These are phyloP conservation scores for Perilla frutescens DNA, from an alignment of 257 asterid genomes.

Conservation along the genomic window DNA sequence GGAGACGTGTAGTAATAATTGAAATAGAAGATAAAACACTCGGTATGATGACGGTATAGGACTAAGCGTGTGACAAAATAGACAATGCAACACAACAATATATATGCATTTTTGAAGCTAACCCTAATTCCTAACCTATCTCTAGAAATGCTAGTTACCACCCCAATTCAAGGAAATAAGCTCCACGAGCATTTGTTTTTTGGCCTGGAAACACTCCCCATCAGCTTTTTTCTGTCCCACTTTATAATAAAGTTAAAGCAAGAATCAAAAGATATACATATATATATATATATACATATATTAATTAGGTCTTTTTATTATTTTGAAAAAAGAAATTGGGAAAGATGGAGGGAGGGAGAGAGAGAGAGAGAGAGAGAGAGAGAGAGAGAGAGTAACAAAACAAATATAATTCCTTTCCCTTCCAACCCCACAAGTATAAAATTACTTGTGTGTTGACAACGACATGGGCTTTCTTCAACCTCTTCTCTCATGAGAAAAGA, in stretches of 20 bases:
- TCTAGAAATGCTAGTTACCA: slow-evolving; percentile 36
- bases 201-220: slow-evolving; percentile 71
- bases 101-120: slow-evolving; percentile 17
- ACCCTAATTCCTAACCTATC: slow-evolving; percentile 35
- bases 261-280: slow-evolving; percentile 37
- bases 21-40: slow-evolving; percentile 3
- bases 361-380: slow-evolving; percentile 30
- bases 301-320: slow-evolving; percentile 1
- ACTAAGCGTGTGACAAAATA: not conserved
- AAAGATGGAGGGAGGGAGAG: slow-evolving; percentile 34
- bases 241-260: slow-evolving; percentile 69
- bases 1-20: no score
- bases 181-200: slow-evolving; percentile 52
- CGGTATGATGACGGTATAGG: no score
- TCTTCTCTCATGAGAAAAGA: slow-evolving; percentile 44
- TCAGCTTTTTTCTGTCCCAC: slow-evolving; percentile 70
- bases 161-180: slow-evolving; percentile 56
- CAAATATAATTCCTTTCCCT: slow-evolving; percentile 36
- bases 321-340: slow-evolving; percentile 12
- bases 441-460: slow-evolving; percentile 47
- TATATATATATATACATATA: not conserved
- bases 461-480: slow-evolving; percentile 49
- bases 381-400: slow-evolving; percentile 25
- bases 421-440: slow-evolving; percentile 60
- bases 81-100: not conserved